phyloP scores from a whole-genome alignment of 2,329 filamentous ascomycete species.

The Colletotrichum theobromicola region DNA sequence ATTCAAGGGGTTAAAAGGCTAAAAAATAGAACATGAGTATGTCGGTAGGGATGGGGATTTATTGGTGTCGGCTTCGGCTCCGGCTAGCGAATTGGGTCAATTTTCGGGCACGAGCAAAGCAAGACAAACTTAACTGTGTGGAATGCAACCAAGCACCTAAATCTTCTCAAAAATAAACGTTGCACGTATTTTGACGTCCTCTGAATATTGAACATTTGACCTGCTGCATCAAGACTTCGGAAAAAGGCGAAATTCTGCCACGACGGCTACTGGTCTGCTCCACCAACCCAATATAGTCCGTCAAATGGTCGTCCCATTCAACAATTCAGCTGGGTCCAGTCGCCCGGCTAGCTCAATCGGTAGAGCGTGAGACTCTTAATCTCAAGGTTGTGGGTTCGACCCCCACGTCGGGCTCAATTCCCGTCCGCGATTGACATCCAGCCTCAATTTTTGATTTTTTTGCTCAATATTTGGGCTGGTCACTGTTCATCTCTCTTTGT shows the following conservation, averaged over 20 bases:
- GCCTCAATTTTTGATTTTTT: not conserved
- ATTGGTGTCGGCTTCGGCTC: not conserved
- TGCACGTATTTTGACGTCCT: not conserved
- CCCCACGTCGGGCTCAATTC: conserved; percentile 29
- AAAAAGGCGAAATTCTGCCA: not conserved
- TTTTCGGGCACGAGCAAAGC: not conserved
- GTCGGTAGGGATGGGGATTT: not conserved
- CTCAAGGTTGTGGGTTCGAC: conserved; percentile 28
- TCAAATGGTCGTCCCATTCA: fast-evolving
- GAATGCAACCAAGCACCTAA: not conserved
- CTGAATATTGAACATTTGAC: not conserved
- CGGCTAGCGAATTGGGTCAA: not conserved
- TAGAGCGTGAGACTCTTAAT: conserved; percentile 76
- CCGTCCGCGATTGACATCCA: not conserved
- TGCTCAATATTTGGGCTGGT: not conserved
- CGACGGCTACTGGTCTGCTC: not conserved
- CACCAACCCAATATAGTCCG: fast-evolving
- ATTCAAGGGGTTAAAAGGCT: not conserved
- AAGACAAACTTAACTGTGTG: not conserved
- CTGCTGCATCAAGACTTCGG: not conserved
- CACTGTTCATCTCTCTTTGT: not conserved
- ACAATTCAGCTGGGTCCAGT: not conserved
- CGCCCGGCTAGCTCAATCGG: conserved; percentile 66
- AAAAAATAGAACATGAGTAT: not conserved
- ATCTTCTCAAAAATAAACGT: not conserved